A percentile compares a stretch with the other conserved stretches of the same genome.
Conservation (phyloP, 129 eudicot genomes). For the Logfia minima region DNA sequence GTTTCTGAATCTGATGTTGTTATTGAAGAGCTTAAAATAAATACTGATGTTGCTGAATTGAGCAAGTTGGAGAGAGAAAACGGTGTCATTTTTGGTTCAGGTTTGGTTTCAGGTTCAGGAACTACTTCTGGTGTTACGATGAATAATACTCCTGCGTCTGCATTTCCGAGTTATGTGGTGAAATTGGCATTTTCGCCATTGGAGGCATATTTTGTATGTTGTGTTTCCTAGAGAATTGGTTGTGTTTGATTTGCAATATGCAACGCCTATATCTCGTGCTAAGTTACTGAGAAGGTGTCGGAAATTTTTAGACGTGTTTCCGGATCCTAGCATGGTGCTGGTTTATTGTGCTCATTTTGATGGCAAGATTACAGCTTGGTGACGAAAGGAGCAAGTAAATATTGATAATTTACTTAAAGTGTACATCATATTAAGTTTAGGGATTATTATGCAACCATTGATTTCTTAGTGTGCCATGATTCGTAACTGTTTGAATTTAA, state of each 20-base stretch:
- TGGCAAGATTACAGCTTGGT: slow-evolving; percentile 81
- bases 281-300: slow-evolving; percentile 81
- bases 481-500: not conserved
- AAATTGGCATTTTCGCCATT: slow-evolving; percentile 75
- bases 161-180: slow-evolving; percentile 55
- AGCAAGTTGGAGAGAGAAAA: slow-evolving; percentile 63
- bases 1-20: slow-evolving; percentile 57
- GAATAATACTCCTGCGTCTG: slow-evolving; percentile 54
- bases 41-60: slow-evolving; percentile 59
- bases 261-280: slow-evolving; percentile 51
- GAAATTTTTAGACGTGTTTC: slow-evolving; percentile 78
- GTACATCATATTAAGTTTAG: too few relatives aligned
- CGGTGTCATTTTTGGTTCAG: slow-evolving; percentile 6
- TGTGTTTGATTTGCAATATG: slow-evolving; percentile 84
- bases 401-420: too few relatives aligned
- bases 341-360: slow-evolving; percentile 86
- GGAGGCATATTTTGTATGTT: slow-evolving; percentile 77
- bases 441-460: not conserved
- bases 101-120: not conserved
- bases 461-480: not conserved
- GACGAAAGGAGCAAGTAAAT: slow-evolving; percentile 74
- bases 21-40: slow-evolving; percentile 51
- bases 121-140: not conserved
- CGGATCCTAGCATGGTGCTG: slow-evolving; percentile 64
- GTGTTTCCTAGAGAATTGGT: slow-evolving; percentile 81